Conservation (phyloP, 257 asterid genomes). For the Verbascum thapsus region DNA sequence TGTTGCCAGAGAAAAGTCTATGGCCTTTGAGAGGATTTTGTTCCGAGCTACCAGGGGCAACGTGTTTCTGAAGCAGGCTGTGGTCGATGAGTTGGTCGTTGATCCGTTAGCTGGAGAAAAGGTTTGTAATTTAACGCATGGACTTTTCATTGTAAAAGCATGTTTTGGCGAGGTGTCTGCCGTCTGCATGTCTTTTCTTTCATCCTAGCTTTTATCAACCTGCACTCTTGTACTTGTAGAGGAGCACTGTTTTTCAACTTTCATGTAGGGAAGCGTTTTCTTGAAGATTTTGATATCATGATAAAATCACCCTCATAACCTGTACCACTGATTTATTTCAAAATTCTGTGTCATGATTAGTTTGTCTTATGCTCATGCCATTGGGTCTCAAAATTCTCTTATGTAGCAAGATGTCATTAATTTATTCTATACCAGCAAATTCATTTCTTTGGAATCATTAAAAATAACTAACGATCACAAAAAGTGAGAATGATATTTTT, state of each 20-base stretch:
- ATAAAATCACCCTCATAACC: neutral
- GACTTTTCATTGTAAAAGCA: constrained; percentile 7
- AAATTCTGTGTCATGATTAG: neutral
- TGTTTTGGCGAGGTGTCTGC: neutral
- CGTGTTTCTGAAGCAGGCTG: constrained; percentile 79
- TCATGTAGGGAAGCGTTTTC: neutral
- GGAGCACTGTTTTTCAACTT: constrained; percentile 7
- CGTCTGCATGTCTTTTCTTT: neutral
- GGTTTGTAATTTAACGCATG: constrained; percentile 43
- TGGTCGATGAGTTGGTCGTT: constrained; percentile 71
- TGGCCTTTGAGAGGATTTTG: constrained; percentile 96
- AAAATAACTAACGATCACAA: neutral
- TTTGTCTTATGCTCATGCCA: neutral
- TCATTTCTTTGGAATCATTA: constrained; percentile 3
- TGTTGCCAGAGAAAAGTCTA: constrained; percentile 84
- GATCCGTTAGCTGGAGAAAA: constrained; percentile 97
- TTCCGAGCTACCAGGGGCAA: constrained; percentile 99
- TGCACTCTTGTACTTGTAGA: constrained; percentile 2
- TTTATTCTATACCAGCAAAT: constrained; percentile 3
- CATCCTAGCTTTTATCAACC: neutral
- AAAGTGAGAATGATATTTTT: neutral
- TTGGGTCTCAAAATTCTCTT: constrained; percentile 21
- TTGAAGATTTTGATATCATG: neutral
- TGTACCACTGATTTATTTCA: neutral
- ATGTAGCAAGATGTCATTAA: neutral